Evolutionary conservation across 176 grass and related monocot genomes (phyloP).

Genomic region (Oryza australiensis): DNA sequence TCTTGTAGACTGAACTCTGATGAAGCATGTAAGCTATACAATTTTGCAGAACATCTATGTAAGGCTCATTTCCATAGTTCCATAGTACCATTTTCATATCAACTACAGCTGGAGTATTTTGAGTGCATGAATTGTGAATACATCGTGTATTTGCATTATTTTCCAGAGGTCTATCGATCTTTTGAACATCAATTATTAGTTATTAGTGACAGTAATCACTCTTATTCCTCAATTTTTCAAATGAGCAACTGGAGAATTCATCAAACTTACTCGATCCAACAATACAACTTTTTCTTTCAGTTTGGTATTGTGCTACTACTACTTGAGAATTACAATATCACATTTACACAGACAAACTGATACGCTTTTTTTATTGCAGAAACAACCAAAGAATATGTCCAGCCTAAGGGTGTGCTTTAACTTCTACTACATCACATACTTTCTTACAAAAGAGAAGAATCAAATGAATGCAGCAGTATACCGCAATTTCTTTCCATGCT

Average conservation of each 20-base stretch:
- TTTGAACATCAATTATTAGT: too few species aligned
- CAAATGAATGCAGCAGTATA: constrained; percentile 31
- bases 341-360: constrained; percentile 32
- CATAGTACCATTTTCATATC: background rate
- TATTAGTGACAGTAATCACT: too few species aligned
- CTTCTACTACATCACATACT: constrained; percentile 37
- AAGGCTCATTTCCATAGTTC: background rate
- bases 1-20: background rate
- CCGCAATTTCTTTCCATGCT: constrained; percentile 22
- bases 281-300: background rate
- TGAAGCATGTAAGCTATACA: constrained; percentile 1
- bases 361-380: constrained; percentile 40
- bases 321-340: background rate
- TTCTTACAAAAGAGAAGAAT: constrained; percentile 46
- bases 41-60: constrained; percentile 23
- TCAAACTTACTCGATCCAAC: background rate
- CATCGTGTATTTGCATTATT: background rate
- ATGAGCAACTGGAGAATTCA: background rate
- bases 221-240: background rate
- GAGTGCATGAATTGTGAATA: background rate
- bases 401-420: constrained; percentile 32
- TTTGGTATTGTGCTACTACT: background rate
- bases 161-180: background rate
- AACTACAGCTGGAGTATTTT: background rate
- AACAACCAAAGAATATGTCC: constrained; percentile 52